Conservation (phyloP, 495 filamentous ascomycete species). For the Penicillium cosmopolitanum region DNA sequence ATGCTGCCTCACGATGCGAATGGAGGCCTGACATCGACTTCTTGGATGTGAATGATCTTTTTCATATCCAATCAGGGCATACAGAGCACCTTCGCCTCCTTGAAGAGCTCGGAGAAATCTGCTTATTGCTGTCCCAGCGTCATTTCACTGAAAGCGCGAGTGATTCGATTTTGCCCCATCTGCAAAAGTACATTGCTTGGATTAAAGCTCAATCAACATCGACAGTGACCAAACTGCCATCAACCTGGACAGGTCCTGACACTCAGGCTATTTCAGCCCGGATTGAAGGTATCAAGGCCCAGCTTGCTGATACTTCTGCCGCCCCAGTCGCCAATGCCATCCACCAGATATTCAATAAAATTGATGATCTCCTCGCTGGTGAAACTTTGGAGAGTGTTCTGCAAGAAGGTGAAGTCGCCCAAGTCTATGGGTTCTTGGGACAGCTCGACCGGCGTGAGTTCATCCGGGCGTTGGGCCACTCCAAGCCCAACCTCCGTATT, state of each 20-base stretch:
- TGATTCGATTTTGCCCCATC: slow-evolving; percentile 12
- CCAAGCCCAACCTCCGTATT: slow-evolving; percentile 42
- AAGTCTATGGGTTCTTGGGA: slow-evolving; percentile 31
- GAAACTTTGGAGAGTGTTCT: no score
- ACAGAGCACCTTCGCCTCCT: no score
- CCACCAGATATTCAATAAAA: slow-evolving; percentile 16
- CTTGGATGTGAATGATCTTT: slow-evolving; percentile 10
- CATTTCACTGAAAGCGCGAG: slow-evolving; percentile 13
- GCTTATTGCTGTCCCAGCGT: slow-evolving; percentile 14
- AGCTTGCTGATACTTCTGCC: not conserved
- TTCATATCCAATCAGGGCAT: not conserved
- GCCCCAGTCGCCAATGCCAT: slow-evolving; percentile 11
- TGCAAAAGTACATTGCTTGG: slow-evolving; percentile 19
- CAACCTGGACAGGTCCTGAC: not conserved
- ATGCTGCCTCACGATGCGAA: no score
- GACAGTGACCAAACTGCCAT: slow-evolving; percentile 7
- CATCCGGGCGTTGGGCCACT: slow-evolving; percentile 34
- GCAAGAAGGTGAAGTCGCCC: no score
- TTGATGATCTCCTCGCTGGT: slow-evolving; percentile 23
- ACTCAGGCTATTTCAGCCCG: not conserved
- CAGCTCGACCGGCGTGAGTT: slow-evolving; percentile 22
- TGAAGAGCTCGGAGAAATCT: no score
- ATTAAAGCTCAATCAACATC: no score
- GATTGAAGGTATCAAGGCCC: no score
- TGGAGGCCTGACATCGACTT: slow-evolving; percentile 27